Evolutionary conservation across 2,329 filamentous ascomycete species (phyloP).

Genomic region (Diaporthe velutina): DNA sequence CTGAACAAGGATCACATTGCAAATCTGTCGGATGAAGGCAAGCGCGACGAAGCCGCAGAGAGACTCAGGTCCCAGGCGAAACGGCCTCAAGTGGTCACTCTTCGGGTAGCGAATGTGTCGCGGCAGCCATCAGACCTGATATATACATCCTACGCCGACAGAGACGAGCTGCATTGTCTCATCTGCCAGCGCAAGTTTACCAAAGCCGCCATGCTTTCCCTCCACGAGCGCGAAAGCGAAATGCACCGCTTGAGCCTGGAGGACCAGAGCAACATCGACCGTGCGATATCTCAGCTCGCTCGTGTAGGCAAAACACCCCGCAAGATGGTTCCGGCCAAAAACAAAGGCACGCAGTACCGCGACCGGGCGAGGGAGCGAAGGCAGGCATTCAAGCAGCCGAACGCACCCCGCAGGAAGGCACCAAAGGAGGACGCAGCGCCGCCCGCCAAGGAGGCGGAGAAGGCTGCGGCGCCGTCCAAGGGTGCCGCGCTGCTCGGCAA

Average conservation of each 20-base stretch:
- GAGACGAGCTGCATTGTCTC: conserved; percentile 56
- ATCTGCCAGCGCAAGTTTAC: conserved; percentile 58
- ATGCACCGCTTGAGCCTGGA: conserved; percentile 53
- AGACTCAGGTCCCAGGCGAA: conserved; percentile 43
- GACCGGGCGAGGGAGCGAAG: conserved; percentile 78
- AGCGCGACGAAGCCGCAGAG: conserved; percentile 41
- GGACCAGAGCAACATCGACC: conserved; percentile 46
- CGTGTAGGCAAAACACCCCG: conserved; percentile 48
- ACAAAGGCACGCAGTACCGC: conserved; percentile 61
- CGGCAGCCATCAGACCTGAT: conserved; percentile 51
- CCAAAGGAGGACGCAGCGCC: conserved; percentile 54
- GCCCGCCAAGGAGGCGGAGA: conserved; percentile 46
- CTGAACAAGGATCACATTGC: conserved; percentile 65
- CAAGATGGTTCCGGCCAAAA: conserved; percentile 44
- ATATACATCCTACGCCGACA: conserved; percentile 69
- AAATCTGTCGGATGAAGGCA: conserved; percentile 48
- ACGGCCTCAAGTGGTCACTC: conserved; percentile 43
- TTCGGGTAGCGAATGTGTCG: conserved; percentile 43
- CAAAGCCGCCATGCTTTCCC: conserved; percentile 53
- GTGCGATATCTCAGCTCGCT: conserved; percentile 47
- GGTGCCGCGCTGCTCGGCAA: conserved; percentile 77
- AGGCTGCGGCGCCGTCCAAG: conserved; percentile 59
- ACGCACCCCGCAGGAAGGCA: conserved; percentile 58
- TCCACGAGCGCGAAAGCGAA: conserved; percentile 59
- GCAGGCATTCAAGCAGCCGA: conserved; percentile 70